phyloP scores from a whole-genome alignment of 2,329 filamentous ascomycete species.

The Diplodia seriata region DNA sequence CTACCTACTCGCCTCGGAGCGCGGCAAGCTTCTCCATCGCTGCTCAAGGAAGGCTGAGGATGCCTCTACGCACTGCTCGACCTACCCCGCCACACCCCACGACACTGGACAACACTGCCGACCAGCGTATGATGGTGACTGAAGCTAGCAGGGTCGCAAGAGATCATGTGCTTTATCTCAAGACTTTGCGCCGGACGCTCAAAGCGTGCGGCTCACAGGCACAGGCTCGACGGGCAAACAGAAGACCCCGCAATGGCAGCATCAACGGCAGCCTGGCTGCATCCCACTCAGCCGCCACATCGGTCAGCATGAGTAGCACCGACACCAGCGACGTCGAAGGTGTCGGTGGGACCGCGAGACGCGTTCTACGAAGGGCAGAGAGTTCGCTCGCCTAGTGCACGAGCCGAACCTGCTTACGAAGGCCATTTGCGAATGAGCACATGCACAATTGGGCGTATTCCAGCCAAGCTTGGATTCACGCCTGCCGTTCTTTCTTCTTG shows the following conservation, averaged over 20 bases:
- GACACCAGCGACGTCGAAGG: conserved; percentile 28
- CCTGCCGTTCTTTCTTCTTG: conserved; percentile 7
- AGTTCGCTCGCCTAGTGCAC: conserved; percentile 15
- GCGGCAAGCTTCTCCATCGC: conserved; percentile 29
- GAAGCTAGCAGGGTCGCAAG: conserved; percentile 35
- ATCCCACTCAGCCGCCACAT: conserved; percentile 13
- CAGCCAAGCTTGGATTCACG: conserved; percentile 16
- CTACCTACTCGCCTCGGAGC: conserved; percentile 29
- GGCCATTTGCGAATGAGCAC: conserved; percentile 24
- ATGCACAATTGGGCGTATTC: conserved; percentile 24
- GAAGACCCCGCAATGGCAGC: conserved; percentile 24
- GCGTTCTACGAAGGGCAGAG: conserved; percentile 23
- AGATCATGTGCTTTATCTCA: conserved; percentile 30
- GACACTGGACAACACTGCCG: conserved; percentile 41
- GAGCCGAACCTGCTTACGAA: conserved; percentile 6
- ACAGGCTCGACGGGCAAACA: conserved; percentile 22
- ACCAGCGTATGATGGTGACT: conserved; percentile 38
- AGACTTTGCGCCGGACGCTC: conserved; percentile 23
- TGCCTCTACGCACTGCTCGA: conserved; percentile 40
- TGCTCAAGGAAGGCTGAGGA: conserved; percentile 33
- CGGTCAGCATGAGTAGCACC: conserved; percentile 24
- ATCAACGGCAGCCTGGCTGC: neutral
- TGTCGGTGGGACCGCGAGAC: conserved; percentile 16
- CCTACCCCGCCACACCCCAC: conserved; percentile 41
- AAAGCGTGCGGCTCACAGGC: conserved; percentile 29